Base-by-base conservation (phyloP, 2,329 filamentous ascomycete species). In the Phaeosphaeria sp. region DNA sequence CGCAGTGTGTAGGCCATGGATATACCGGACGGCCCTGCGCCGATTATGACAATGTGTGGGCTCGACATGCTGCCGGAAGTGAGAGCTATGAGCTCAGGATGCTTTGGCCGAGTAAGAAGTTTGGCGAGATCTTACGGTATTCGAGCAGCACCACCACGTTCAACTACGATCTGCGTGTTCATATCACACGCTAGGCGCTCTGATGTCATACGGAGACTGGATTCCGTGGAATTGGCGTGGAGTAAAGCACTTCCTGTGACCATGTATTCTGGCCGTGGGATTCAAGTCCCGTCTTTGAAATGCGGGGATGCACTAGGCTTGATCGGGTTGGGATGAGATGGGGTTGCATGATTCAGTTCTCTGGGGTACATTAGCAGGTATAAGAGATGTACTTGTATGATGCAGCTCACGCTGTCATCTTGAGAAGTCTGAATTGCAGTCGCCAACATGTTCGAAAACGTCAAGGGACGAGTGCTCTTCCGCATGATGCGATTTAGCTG, bases 1-100 rank as follows among this genome's bases (percentile, higher is more conserved):
- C 75, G 75, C 53, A 76, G 51, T n/a, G 51, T 67, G 56, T 76
- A 64, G 3, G 69, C 72, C 66, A 76, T 69, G 4, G 73, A 65
- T 49, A 77, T 77, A 21, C 73, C 74, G 4, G 71, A 65, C 7
- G 72, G 69, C 1, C 75, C 75, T 27, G 69, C 71, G 17, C 75
- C 74, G 39, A 77, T 71, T 33, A 77, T 69, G 49, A 77, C 76
- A n/a, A 47, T 25, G 22, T 47, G 21, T 13, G 44, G 44, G 44
- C 21, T 25, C 22, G 44, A 47, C 44, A 47, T 47, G 44, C 8
- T 47, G 44, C 11, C 30, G 20, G 20, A 15, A 25, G 15, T 17
- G 21, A 25, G 25, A 24, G 44, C 25, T 11, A 8, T 47, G 11
- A 25, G 7, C 9, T 22, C 13, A n/a, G 44, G 25, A 47, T n/a